These are phyloP conservation scores for Populus euphratica DNA, from an alignment of 345 rosid genomes.

Conservation along the genomic window DNA sequence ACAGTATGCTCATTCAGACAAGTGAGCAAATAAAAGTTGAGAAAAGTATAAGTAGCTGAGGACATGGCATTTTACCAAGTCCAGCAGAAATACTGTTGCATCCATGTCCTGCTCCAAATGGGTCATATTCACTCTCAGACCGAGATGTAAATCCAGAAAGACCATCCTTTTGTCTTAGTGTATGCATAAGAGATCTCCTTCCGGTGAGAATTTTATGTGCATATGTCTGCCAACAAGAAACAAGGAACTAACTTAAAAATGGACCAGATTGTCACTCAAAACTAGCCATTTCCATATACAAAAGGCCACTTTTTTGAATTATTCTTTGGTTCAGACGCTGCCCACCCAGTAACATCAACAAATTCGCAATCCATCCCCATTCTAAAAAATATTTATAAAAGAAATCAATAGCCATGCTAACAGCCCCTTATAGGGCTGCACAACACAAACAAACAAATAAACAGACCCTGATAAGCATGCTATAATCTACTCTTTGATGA, in stretches of 20 bases:
- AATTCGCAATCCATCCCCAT: neutral
- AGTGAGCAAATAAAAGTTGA: neutral
- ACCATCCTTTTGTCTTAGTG: slow-evolving; percentile 55
- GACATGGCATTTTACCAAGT: slow-evolving; percentile 50
- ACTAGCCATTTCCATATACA: neutral
- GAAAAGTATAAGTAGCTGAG: neutral
- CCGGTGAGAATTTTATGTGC: slow-evolving; percentile 84
- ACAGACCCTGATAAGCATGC: neutral
- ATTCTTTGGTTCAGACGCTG: neutral
- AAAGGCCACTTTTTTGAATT: neutral
- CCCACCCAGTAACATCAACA: neutral
- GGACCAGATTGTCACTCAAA: neutral
- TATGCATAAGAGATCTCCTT: slow-evolving; percentile 65
- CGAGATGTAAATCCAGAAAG: slow-evolving; percentile 60
- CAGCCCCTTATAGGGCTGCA: neutral
- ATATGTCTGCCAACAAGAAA: slow-evolving; percentile 56
- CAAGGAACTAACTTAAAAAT: neutral
- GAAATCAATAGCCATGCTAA: neutral
- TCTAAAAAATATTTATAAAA: neutral
- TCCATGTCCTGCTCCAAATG: slow-evolving; percentile 90
- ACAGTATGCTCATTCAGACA: neutral
- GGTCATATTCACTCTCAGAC: slow-evolving; percentile 74
- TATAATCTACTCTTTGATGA: neutral
- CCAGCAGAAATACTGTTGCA: slow-evolving; percentile 93
- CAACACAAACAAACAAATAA: neutral